Evolutionary conservation across 169 alveolate species (phyloP), one percentile per base, ranked within the genome.

Genomic region (Cryptosporidium meleagridis): DNA sequence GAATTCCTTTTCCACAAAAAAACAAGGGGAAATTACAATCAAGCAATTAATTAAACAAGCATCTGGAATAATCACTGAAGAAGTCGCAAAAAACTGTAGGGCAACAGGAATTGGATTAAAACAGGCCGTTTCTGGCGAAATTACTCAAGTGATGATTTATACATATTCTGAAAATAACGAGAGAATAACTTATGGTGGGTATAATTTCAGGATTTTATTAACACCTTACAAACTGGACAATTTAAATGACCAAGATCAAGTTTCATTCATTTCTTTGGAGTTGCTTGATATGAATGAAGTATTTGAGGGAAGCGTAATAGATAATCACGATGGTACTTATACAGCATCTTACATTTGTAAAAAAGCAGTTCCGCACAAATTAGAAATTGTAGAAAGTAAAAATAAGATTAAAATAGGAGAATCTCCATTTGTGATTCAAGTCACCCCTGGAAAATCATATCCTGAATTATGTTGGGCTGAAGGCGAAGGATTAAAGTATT

Each of bases 71-170:
- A 80, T 65, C 2, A 80, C 80, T n/a, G 75, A 62, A 51, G 75
- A 80, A 18, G 62, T 59, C 21, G 89, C 89, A 23, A 62, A 39
- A 41, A 80, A 80, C 37, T 80, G 89, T 39, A 33, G 89, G 6
- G 89, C 48, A 62, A 80, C 75, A 41, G 89, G 89, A 62, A 80
- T 80, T 41, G 89, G 89, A 21, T 48, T 80, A 21, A 62, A 80
- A 12, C 62, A 39, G 33, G 73, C 89, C 1, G 29, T 65, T 26
- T 69, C 89, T 23, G 89, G 89, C 4, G 89, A 80, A 80, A 80
- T 80, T 16, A 80, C 89, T 23, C 89, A 80, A 31, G 12, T 80
- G 21, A 44, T 65, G 67, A 80, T 80, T 18, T 62, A 80, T 48
- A 59, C 89, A 39, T 80, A 44, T 62, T 62, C 89, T 31, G 75